These are phyloP conservation scores for Houttuynia cordata DNA, from an alignment of 164 flowering plant species.

Conservation along the genomic window DNA sequence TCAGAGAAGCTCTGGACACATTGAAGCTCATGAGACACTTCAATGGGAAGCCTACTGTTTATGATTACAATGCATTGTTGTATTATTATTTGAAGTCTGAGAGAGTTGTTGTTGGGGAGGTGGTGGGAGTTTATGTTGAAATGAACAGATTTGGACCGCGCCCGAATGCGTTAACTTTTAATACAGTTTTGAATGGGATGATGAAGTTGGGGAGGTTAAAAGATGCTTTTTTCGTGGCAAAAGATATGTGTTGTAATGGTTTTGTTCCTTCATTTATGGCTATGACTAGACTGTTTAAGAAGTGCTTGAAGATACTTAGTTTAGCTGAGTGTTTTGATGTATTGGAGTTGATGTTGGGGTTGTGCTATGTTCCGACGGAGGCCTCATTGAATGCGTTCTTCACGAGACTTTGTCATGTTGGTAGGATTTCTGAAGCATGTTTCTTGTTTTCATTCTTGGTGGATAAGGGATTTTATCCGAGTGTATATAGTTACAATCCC, in stretches of 20 bases:
- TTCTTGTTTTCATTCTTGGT: slow-evolving; percentile 17
- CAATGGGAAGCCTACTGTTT: slow-evolving; percentile 26
- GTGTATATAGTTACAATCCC: slow-evolving; percentile 20
- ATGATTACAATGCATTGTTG: slow-evolving; percentile 36
- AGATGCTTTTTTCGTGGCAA: slow-evolving; percentile 14
- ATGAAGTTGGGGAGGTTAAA: slow-evolving; percentile 12
- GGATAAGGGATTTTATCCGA: slow-evolving; percentile 15
- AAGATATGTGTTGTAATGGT: slow-evolving; percentile 30
- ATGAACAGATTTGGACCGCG: slow-evolving; percentile 32
- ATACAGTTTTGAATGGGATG: slow-evolving; percentile 30
- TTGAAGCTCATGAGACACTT: slow-evolving; percentile 23
- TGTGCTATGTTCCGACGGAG: slow-evolving; percentile 19
- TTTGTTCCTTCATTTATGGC: slow-evolving; percentile 28
- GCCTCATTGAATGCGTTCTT: slow-evolving; percentile 15
- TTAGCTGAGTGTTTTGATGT: slow-evolving; percentile 15
- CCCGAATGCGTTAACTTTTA: slow-evolving; percentile 33
- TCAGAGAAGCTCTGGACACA: slow-evolving; percentile 17
- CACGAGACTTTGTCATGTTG: slow-evolving; percentile 14
- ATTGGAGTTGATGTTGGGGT: slow-evolving; percentile 32
- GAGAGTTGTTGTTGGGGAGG: slow-evolving; percentile 10
- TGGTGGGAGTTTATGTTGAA: slow-evolving; percentile 15
- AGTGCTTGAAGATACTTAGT: slow-evolving; percentile 10
- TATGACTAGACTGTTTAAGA: slow-evolving; percentile 23
- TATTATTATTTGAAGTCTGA: slow-evolving; percentile 22
- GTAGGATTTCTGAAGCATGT: slow-evolving; percentile 24